Conservation (phyloP, 257 asterid genomes). For the Forsythia viridissima region DNA sequence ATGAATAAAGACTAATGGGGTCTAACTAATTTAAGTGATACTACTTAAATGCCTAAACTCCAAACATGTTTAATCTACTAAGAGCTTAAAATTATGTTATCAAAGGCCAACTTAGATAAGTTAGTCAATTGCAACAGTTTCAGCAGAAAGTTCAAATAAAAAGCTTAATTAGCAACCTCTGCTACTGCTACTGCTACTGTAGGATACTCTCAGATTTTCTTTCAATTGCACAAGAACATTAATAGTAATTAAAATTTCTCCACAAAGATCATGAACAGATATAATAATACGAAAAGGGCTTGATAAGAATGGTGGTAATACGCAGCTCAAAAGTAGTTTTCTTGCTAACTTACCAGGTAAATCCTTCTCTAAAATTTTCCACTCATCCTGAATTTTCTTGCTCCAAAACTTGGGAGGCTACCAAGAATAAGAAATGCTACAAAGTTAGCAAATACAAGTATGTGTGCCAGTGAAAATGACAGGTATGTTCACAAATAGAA, state of each 20-base stretch:
- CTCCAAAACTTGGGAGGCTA: constrained; percentile 57
- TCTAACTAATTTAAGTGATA: not conserved
- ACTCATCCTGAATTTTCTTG: constrained; percentile 59
- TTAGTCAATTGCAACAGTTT: not conserved
- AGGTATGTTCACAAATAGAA: not conserved
- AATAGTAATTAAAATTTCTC: not conserved
- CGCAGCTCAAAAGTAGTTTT: not conserved
- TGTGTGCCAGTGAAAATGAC: not conserved
- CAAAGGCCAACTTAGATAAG: not conserved
- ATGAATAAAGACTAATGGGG: not conserved
- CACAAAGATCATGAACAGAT: not conserved
- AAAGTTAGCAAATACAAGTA: not conserved
- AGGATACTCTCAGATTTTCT: not conserved
- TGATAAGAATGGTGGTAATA: not conserved
- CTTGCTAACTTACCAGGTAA: constrained; percentile 47
- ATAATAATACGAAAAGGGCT: not conserved
- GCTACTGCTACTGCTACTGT: not conserved
- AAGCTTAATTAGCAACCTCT: not conserved
- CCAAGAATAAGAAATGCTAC: constrained; percentile 11
- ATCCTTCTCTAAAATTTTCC: constrained; percentile 59
- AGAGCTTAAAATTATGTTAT: not conserved
- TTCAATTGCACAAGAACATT: not conserved
- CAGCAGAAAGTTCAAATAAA: not conserved
- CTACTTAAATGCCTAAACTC: not conserved
- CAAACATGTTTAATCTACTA: not conserved